These are phyloP conservation scores for Paramecium octaurelia DNA, from an alignment of 73 alveolate genomes.

Conservation along the genomic window DNA sequence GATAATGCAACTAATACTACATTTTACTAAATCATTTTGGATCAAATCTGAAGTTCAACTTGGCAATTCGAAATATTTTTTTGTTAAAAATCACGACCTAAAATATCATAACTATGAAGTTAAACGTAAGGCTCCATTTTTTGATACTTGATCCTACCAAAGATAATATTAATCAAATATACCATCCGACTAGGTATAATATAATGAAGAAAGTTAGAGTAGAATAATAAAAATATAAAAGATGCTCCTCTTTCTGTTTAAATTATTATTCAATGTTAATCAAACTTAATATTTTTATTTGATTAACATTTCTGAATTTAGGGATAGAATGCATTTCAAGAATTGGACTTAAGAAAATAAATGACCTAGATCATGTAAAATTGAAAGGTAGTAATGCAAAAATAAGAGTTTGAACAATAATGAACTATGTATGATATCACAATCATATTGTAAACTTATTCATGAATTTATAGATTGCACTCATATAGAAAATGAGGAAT, in stretches of 20 bases:
- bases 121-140: conserved; percentile 57
- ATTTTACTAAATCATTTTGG: no score
- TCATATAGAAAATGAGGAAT: not conserved
- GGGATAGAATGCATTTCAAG: conserved; percentile 55
- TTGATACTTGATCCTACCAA: conserved; percentile 56
- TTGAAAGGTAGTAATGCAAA: conserved; percentile 52
- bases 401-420: conserved; percentile 59
- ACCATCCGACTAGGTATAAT: conserved; percentile 57
- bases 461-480: conserved; percentile 37
- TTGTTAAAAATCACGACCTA: no score
- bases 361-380: conserved; percentile 65
- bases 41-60: no score
- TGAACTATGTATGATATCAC: not conserved
- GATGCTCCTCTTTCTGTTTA: conserved; percentile 61
- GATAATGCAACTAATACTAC: no score
- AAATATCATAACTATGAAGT: no score
- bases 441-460: conserved; percentile 14
- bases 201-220: conserved; percentile 1
- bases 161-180: conserved; percentile 60
- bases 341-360: conserved; percentile 68
- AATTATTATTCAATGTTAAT: conserved; percentile 54
- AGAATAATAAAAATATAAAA: conserved; percentile 59
- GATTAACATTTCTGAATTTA: conserved; percentile 60
- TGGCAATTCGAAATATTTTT: no score
- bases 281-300: conserved; percentile 56